Percentiles rank a stretch among this genome's conserved stretches.
These are phyloP conservation scores for Lactifluus echinatus DNA, from an alignment of 768 basidiomycete species.

Conservation along the genomic window DNA sequence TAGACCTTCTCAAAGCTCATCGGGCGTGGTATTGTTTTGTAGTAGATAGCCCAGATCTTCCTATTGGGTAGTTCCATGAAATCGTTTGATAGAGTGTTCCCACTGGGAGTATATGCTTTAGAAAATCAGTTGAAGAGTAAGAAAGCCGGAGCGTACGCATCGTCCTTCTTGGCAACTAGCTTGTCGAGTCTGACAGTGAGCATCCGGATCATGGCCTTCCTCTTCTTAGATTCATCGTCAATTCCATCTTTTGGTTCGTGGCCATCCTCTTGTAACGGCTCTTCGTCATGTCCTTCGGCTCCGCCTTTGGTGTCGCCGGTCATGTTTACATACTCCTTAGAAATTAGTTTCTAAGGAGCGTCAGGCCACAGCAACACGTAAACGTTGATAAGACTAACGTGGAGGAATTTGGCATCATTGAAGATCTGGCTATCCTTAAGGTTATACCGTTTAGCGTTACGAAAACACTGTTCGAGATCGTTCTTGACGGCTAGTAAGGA, in stretches of 20 bases:
- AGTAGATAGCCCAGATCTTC: constrained; percentile 73
- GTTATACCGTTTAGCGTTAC: constrained; percentile 78
- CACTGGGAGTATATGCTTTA: constrained; percentile 33
- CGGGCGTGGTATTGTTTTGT: constrained; percentile 69
- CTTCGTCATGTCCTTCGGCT: constrained; percentile 28
- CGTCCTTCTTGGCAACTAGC: constrained; percentile 62
- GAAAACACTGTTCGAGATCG: constrained; percentile 72
- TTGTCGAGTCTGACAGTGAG: constrained; percentile 66
- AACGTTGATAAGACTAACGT: constrained; percentile 40
- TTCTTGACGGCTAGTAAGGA: constrained; percentile 58
- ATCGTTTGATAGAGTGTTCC: constrained; percentile 55
- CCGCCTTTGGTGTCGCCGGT: constrained; percentile 37
- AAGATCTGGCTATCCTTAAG: constrained; percentile 70
- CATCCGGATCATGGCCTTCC: constrained; percentile 52
- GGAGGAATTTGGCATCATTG: constrained; percentile 71
- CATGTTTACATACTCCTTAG: constrained; percentile 38
- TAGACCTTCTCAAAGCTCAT: constrained; percentile 71
- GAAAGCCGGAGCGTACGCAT: constrained; percentile 41
- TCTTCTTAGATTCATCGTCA: constrained; percentile 41
- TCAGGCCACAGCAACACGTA: constrained; percentile 1
- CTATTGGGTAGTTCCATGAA: constrained; percentile 83
- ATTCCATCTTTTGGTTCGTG: constrained; percentile 36
- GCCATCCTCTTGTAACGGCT: constrained; percentile 25
- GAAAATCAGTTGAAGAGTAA: constrained; percentile 3
- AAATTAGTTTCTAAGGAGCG: constrained; percentile 36